Percentiles rank a stretch among this genome's conserved stretches.
phyloP scores from a whole-genome alignment of 2,329 filamentous ascomycete species.

The Stagonosporopsis rhizophila region DNA sequence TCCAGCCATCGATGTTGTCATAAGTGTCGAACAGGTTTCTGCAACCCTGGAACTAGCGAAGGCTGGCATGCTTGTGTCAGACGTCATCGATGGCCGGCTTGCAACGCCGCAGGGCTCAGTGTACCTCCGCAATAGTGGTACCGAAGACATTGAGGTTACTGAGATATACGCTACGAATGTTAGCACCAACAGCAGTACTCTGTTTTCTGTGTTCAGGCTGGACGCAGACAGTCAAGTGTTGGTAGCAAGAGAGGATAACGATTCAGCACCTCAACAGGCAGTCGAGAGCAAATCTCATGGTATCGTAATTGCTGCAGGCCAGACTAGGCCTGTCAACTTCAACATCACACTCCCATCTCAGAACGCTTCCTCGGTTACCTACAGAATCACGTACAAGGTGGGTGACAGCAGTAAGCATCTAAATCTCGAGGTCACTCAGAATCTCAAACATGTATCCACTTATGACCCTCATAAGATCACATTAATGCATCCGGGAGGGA shows the following conservation, averaged over 20 bases:
- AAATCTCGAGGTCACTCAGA: conserved; percentile 35
- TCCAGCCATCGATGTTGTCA: conserved; percentile 54
- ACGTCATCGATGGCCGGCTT: conserved; percentile 58
- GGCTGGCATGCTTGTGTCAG: conserved; percentile 56
- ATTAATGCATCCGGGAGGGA: conserved; percentile 61
- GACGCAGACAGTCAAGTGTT: conserved; percentile 19
- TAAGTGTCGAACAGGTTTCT: conserved; percentile 31
- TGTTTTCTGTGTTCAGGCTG: conserved; percentile 13
- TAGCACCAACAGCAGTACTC: conserved; percentile 28
- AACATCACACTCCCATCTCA: conserved; percentile 34
- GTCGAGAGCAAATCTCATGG: conserved; percentile 5
- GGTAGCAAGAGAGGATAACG: conserved; percentile 17
- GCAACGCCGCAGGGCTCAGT: conserved; percentile 59
- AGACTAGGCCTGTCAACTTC: conserved; percentile 53
- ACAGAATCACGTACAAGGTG: conserved; percentile 37
- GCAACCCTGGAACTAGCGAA: conserved; percentile 43
- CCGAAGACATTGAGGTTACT: conserved; percentile 44
- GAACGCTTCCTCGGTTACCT: conserved; percentile 36
- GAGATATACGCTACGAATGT: conserved; percentile 36
- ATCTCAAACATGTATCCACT: conserved; percentile 34
- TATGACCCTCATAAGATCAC: conserved; percentile 61
- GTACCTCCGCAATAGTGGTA: conserved; percentile 56
- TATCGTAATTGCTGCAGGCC: conserved; percentile 45
- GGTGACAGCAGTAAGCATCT: conserved; percentile 17
- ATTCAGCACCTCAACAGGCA: conserved; percentile 17